phyloP scores from a whole-genome alignment of 148 eudicot genomes.

The Vaccinium darrowii region DNA sequence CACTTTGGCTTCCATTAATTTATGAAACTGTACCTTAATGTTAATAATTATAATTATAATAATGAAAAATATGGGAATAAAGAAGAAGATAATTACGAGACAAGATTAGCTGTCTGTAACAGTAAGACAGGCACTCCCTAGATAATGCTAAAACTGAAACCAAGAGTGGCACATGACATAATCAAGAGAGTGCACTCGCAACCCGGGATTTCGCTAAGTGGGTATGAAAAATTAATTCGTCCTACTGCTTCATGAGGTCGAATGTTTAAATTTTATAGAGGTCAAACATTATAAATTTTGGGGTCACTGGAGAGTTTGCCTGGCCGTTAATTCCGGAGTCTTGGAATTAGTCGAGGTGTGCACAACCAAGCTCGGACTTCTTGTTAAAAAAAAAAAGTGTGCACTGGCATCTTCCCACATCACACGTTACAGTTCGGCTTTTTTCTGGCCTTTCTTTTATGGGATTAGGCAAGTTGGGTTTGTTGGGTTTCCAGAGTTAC shows the following conservation, averaged over 20 bases:
- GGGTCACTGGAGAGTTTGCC: no score
- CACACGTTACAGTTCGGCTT: neutral
- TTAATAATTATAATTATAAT: no score
- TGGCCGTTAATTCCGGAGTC: no score
- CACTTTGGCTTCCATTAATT: neutral
- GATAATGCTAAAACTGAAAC: neutral
- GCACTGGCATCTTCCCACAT: neutral
- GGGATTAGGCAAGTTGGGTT: neutral
- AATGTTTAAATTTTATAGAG: no score
- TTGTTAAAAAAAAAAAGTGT: neutral
- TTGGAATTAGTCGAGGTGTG: no score
- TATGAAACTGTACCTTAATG: no score
- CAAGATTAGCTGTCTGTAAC: neutral
- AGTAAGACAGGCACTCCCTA: neutral
- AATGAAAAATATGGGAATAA: neutral
- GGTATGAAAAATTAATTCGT: no score
- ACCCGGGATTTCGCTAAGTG: no score
- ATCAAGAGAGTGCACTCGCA: neutral
- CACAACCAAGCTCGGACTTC: no score
- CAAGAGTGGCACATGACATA: neutral
- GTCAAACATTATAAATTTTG: no score
- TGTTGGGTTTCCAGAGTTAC: neutral
- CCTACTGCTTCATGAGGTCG: no score
- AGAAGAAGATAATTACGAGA: neutral
- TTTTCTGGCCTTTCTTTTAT: no score